Base-by-base conservation (phyloP, 805 yeast genomes). In the Sugiyamaella smithiae region DNA sequence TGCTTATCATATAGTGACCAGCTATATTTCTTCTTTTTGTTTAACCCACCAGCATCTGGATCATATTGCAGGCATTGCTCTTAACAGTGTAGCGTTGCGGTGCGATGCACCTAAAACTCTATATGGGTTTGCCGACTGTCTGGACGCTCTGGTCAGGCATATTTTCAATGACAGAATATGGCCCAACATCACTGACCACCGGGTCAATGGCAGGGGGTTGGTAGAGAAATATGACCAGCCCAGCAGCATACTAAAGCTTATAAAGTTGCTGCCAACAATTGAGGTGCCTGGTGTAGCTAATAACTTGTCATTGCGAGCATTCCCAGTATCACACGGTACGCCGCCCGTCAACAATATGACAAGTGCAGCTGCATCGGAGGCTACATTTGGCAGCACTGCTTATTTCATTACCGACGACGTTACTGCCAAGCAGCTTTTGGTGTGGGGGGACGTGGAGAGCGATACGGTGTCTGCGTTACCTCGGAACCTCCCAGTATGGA, bases 1-100 rank as follows among this genome's bases (percentile, higher is more conserved):
- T 29, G 59, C 68, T 7, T 58, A 62, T 42, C 33, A 57, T 40
- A 57, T 65, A 4, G 46, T 60, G n/a, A 51, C 55, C n/a, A 50
- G 59, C 5, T 46, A 52, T 12, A 51, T 65, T n/a, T 41, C 57
- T 5, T 50, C 64, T 11, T 52, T 67, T 14, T 66, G 67, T 42
- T 75, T 89, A 23, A 79, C 96, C 0, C 97, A 89, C 65, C 79
- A 91, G 0, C 97, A 89, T 65, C 61, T 89, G 45, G 97, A 89
- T 64, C 97, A 89, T 63, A 72, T 88, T 11, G 62, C 76, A 7
- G 86, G 84, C 0, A 61, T 89, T 42, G 78, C 83, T 0, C 67
- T 89, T 45, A 88, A 88, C 60, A 78, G 90, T 2, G 87, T 96
- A 0, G 72, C 75, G 12, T 73, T 77, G 54, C 6, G 22, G 12